Evolutionary conservation across 176 grass and related monocot genomes (phyloP).

Genomic region (Pharus latifolius): DNA sequence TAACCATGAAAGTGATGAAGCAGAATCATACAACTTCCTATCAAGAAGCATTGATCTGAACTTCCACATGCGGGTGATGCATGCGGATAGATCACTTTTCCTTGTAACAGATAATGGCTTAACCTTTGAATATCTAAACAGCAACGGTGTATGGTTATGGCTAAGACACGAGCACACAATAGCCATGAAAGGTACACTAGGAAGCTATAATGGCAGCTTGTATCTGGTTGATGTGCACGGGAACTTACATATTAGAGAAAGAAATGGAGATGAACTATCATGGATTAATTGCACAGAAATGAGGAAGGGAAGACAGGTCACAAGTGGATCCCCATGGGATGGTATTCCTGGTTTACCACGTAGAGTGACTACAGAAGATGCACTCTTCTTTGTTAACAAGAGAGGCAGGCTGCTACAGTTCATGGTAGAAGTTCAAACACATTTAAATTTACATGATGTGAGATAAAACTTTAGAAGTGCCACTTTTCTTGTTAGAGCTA

Average conservation of each 20-base stretch:
- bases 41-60: slow-evolving; percentile 65
- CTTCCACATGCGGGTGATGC: slow-evolving; percentile 75
- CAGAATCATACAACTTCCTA: slow-evolving; percentile 61
- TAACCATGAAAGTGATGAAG: slow-evolving; percentile 23
- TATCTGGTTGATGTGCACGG: slow-evolving; percentile 71
- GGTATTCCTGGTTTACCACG: slow-evolving; percentile 43
- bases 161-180: slow-evolving; percentile 74
- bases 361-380: slow-evolving; percentile 51
- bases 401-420: slow-evolving; percentile 78
- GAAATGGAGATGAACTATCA: slow-evolving; percentile 54
- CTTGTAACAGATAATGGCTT: slow-evolving; percentile 62
- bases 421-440: slow-evolving; percentile 41
- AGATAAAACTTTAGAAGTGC: not conserved
- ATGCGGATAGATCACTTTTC: slow-evolving; percentile 76
- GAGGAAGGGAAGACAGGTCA: slow-evolving; percentile 66
- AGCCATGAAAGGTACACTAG: slow-evolving; percentile 55
- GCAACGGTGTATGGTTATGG: slow-evolving; percentile 81
- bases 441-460: slow-evolving; percentile 6
- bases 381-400: slow-evolving; percentile 90
- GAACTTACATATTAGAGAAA: slow-evolving; percentile 86
- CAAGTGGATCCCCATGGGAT: slow-evolving; percentile 87
- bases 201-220: slow-evolving; percentile 92
- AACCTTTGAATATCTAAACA: slow-evolving; percentile 77
- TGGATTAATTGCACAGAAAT: slow-evolving; percentile 97
- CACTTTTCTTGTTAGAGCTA: not conserved